Percentiles rank a stretch among this genome's conserved stretches.
Conservation (phyloP, 305 asterid species). For the Fraxinus nigra region DNA sequence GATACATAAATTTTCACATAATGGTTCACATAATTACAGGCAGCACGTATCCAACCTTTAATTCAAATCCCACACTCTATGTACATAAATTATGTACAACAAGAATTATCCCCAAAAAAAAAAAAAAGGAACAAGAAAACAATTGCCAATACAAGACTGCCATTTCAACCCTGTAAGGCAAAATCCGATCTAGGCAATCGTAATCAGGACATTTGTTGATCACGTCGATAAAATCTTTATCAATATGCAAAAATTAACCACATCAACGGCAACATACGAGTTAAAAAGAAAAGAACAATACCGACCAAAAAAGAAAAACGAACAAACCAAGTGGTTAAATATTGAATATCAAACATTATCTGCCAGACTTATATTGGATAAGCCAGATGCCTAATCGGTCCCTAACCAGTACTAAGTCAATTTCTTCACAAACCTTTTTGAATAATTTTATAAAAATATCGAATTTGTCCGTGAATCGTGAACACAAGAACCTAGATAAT, state of each 20-base stretch:
- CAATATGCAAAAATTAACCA: not conserved
- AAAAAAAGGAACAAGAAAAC: too few relatives aligned
- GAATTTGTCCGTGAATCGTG: not conserved
- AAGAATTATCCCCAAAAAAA: too few relatives aligned
- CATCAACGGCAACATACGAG: not conserved
- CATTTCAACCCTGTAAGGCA: not conserved
- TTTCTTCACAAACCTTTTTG: not conserved
- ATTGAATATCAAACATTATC: not conserved
- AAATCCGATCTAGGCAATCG: not conserved
- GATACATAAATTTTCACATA: too few relatives aligned
- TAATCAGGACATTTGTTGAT: not conserved
- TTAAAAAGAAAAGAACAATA: not conserved
- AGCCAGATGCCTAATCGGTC: not conserved
- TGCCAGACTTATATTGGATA: not conserved
- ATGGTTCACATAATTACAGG: too few relatives aligned
- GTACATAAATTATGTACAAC: too few relatives aligned
- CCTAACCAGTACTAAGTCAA: not conserved
- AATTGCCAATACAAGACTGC: not conserved
- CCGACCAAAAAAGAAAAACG: not conserved
- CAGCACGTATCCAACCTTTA: too few relatives aligned
- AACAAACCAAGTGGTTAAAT: not conserved
- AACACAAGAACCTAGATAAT: not conserved
- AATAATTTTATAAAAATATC: not conserved
- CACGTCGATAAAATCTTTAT: not conserved
- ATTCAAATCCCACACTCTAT: too few relatives aligned